Evolutionary conservation across 768 basidiomycete species (phyloP), one percentile per base, ranked within the genome.

Genomic region (Trametes cinnabarina): DNA sequence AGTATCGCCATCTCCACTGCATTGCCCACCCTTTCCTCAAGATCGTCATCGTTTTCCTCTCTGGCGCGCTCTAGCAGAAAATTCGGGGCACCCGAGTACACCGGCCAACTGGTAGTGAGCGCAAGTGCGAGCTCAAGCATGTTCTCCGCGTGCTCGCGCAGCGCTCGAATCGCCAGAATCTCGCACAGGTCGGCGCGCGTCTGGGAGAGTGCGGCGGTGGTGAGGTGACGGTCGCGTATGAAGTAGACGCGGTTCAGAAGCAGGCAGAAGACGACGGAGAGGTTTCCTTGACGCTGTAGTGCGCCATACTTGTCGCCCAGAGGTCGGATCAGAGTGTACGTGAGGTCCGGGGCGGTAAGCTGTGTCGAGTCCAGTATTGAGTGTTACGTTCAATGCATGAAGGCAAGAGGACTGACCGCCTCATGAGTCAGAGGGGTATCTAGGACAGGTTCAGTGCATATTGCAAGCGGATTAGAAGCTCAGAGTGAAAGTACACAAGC

Each of bases 1-100:
- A 96, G 78, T 62, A 97, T 94, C 4, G 94, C 94, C 78, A 93
- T 79, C 71, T 98, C 94, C 48, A 97, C 89, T 1, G 93, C 94
- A 66, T 94, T 97, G 5, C 95, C 94, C 1, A 94, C 86, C 54
- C 86, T 72, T 51, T 92, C 85, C 65, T 91, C 87, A 30, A 88
- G 69, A 64, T 90, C 87, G 52, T 86, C 84, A 58, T 88, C 86
- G 39, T 82, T 73, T 49, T 91, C 84, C 56, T 82, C 79, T 56
- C 80, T 78, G 5, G 84, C 88, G 52, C 81, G 78, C 19, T 77
- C 70, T 37, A 92, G 65, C 11, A 90, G 68, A 25, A 74, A 76
- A 2, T 79, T 71, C 47, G 87, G 86, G 5, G 89, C 90, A 8
- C 92, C 91, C 17, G 81, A 79, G 69, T 88, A 93, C 3, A 94